Evolutionary conservation across 345 rosid species (phyloP).

Genomic region (Carallia pectinifolia): DNA sequence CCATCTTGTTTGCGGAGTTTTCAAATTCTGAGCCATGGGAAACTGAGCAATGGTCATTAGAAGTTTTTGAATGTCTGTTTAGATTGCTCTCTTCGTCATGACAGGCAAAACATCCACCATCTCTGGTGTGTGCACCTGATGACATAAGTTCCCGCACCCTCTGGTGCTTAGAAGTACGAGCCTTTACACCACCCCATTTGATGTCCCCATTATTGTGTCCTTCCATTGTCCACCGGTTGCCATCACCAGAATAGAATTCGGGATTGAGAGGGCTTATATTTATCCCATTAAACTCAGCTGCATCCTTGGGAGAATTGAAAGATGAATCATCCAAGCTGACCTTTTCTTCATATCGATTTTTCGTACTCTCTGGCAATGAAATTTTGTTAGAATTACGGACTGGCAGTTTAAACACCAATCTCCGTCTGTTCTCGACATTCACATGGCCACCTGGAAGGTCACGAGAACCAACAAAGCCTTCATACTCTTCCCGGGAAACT

Average conservation of each 20-base stretch:
- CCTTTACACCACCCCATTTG: slow-evolving; percentile 86
- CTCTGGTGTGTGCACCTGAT: slow-evolving; percentile 29
- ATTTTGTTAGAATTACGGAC: slow-evolving; percentile 51
- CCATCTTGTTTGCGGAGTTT: slow-evolving; percentile 21
- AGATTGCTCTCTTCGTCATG: slow-evolving; percentile 32
- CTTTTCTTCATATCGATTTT: slow-evolving; percentile 23
- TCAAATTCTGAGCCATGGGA: slow-evolving; percentile 18
- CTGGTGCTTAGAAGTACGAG: slow-evolving; percentile 69
- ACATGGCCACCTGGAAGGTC: slow-evolving; percentile 45
- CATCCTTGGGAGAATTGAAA: slow-evolving; percentile 33
- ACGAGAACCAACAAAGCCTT: slow-evolving; percentile 35
- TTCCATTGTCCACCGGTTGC: slow-evolving; percentile 21
- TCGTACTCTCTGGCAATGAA: slow-evolving; percentile 29
- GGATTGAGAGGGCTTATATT: slow-evolving; percentile 26
- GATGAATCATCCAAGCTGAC: slow-evolving; percentile 48
- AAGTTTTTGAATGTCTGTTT: slow-evolving; percentile 31
- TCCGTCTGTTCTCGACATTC: slow-evolving; percentile 55
- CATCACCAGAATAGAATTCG: slow-evolving; percentile 39
- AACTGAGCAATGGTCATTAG: slow-evolving; percentile 27
- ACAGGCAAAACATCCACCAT: slow-evolving; percentile 21
- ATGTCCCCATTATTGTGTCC: slow-evolving; percentile 49
- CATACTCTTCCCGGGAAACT: slow-evolving; percentile 47
- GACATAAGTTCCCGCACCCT: slow-evolving; percentile 51
- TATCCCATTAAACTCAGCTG: slow-evolving; percentile 29
- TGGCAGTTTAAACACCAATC: slow-evolving; percentile 78